These are phyloP conservation scores for Penstemon davidsonii DNA, from an alignment of 257 asterid species.

Conservation along the genomic window DNA sequence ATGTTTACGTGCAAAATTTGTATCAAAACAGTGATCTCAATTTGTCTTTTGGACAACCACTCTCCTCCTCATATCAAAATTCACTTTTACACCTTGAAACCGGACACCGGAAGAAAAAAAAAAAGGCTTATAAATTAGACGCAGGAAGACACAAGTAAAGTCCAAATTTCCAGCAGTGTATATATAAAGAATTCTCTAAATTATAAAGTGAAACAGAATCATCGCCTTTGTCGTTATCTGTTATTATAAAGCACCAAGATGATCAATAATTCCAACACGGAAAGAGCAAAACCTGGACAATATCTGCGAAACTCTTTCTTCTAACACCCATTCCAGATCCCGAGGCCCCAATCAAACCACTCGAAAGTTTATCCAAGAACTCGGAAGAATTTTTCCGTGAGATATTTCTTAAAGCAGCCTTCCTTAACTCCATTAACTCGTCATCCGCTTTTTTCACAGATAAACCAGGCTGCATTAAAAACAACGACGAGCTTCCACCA, in stretches of 20 bases:
- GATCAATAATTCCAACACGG: not conserved
- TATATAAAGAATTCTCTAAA: not conserved
- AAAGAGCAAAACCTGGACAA: slow-evolving; percentile 59
- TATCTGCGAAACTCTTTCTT: slow-evolving; percentile 89
- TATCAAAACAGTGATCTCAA: not conserved
- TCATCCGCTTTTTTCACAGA: slow-evolving; percentile 53
- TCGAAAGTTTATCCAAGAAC: slow-evolving; percentile 37
- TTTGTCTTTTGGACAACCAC: not conserved
- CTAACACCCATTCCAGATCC: slow-evolving; percentile 60
- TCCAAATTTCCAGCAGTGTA: not conserved
- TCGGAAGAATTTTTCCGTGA: slow-evolving; percentile 60
- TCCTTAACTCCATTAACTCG: slow-evolving; percentile 59
- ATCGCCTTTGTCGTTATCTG: not conserved
- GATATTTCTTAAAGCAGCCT: slow-evolving; percentile 58
- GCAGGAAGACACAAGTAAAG: not conserved
- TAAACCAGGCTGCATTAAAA: slow-evolving; percentile 48
- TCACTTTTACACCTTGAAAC: not conserved
- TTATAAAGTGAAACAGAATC: not conserved
- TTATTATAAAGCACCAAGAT: not conserved
- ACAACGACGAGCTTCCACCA: slow-evolving; percentile 41
- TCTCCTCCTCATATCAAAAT: not conserved
- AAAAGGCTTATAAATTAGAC: not conserved
- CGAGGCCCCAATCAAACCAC: slow-evolving; percentile 34
- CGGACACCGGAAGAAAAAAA: not conserved
- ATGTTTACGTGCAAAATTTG: no score